Percentiles rank a stretch among this genome's conserved stretches.
Evolutionary conservation across 2,329 filamentous ascomycete species (phyloP).

Genomic region (Fusarium neocosmosporiellum): DNA sequence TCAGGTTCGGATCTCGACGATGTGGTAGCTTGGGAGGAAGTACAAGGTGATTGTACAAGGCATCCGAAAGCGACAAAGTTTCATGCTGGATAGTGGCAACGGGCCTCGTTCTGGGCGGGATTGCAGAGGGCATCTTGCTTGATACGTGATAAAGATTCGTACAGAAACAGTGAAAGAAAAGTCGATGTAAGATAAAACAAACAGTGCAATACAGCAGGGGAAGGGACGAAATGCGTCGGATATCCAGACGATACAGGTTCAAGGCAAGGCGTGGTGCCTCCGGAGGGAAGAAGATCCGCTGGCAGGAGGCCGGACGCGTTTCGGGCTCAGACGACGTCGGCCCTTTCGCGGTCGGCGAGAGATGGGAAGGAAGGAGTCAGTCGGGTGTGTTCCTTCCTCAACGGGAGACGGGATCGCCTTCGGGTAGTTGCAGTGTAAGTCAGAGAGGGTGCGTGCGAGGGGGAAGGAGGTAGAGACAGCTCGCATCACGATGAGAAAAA

Average conservation of each 20-base stretch:
- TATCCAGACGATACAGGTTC: background rate
- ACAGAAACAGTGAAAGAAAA: background rate
- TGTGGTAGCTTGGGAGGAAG: conserved; percentile 39
- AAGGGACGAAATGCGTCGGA: background rate
- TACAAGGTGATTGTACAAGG: conserved; percentile 40
- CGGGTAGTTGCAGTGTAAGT: background rate
- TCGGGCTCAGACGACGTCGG: background rate
- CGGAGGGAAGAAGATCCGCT: background rate
- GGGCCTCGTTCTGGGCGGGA: background rate
- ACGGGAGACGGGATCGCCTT: background rate
- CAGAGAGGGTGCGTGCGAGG: background rate
- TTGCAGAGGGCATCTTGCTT: background rate
- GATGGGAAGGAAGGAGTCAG: background rate
- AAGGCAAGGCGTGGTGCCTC: background rate
- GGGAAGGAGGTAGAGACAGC: background rate
- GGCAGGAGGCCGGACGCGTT: background rate
- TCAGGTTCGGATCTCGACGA: conserved; percentile 26
- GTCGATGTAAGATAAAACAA: background rate
- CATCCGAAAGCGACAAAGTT: conserved; percentile 24
- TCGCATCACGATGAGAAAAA: background rate
- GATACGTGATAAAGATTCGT: background rate
- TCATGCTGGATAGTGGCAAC: background rate
- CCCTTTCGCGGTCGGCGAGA: background rate
- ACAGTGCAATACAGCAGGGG: background rate
- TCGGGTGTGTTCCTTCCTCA: background rate